Evolutionary conservation across 2,329 filamentous ascomycete species (phyloP).

Genomic region (Pseudogymnoascus sp.): DNA sequence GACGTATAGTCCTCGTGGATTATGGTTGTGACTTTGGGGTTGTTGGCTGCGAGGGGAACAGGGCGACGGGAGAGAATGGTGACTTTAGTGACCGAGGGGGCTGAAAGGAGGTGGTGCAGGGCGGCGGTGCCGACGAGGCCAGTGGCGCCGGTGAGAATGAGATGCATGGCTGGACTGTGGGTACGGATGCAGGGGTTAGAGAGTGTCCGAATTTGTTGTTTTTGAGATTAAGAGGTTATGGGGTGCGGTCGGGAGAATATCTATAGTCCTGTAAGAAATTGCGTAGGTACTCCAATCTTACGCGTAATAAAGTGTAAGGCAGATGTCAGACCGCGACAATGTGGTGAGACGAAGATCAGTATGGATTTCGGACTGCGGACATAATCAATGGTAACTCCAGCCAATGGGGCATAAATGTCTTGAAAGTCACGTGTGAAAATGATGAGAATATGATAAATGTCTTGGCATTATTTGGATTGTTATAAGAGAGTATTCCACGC

Average conservation of each 20-base stretch:
- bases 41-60: constrained; percentile 53
- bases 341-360: not conserved
- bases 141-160: constrained; percentile 63
- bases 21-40: constrained; percentile 58
- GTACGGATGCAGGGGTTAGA: not conserved
- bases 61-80: constrained; percentile 61
- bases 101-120: constrained; percentile 55
- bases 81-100: constrained; percentile 49
- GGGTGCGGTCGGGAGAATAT: not conserved
- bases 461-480: not conserved
- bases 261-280: not conserved
- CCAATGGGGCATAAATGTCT: not conserved
- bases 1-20: constrained; percentile 58
- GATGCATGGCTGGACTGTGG: constrained; percentile 40
- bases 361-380: not conserved
- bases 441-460: constrained; percentile 1
- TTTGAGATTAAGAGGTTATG: not conserved
- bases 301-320: not conserved
- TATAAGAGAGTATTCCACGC: not conserved
- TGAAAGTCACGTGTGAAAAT: not conserved
- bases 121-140: constrained; percentile 57
- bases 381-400: not conserved
- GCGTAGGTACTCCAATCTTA: not conserved
- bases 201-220: not conserved
- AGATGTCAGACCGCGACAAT: not conserved